phyloP scores from a whole-genome alignment of 441 rosid genomes.

The Gossypium aridum region DNA sequence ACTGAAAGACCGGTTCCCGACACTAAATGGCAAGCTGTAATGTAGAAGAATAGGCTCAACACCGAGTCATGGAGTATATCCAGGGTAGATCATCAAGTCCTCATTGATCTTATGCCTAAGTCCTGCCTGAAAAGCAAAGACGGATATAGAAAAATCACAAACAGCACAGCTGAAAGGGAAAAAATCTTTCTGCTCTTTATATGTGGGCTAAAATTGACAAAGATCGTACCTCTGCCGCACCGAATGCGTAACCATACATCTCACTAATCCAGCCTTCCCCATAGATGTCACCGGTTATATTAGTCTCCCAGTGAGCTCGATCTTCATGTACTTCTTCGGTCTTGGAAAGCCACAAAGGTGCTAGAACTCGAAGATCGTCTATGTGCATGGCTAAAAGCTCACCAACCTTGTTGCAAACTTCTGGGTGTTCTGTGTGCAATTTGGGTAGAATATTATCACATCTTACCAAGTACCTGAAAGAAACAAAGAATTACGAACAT shows the following conservation, averaged over 20 bases:
- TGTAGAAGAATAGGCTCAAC: slow-evolving; percentile 88
- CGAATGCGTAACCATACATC: slow-evolving; percentile 99
- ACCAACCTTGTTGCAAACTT: slow-evolving; percentile 94
- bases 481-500: slow-evolving; percentile 8
- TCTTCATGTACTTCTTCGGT: slow-evolving; percentile 96
- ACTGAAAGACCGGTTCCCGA: slow-evolving; percentile 96
- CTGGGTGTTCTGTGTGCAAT: slow-evolving; percentile 73
- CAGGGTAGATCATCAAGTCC: slow-evolving; percentile 92
- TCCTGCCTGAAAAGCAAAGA: slow-evolving; percentile 52
- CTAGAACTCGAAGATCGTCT: slow-evolving; percentile 84
- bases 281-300: slow-evolving; percentile 90
- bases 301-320: slow-evolving; percentile 85
- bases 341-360: slow-evolving; percentile 96
- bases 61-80: slow-evolving; percentile 76
- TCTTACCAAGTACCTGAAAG: slow-evolving; percentile 75
- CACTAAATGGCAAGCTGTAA: slow-evolving; percentile 75
- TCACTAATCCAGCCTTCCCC: slow-evolving; percentile 97
- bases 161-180: not conserved
- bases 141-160: not conserved
- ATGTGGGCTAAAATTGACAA: slow-evolving; percentile 7
- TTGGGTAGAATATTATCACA: slow-evolving; percentile 85
- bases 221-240: slow-evolving; percentile 82
- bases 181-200: not conserved
- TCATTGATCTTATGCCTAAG: slow-evolving; percentile 84
- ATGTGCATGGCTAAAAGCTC: slow-evolving; percentile 97